Evolutionary conservation across 2,329 filamentous ascomycete species (phyloP).

Genomic region (Xylaria sp.): DNA sequence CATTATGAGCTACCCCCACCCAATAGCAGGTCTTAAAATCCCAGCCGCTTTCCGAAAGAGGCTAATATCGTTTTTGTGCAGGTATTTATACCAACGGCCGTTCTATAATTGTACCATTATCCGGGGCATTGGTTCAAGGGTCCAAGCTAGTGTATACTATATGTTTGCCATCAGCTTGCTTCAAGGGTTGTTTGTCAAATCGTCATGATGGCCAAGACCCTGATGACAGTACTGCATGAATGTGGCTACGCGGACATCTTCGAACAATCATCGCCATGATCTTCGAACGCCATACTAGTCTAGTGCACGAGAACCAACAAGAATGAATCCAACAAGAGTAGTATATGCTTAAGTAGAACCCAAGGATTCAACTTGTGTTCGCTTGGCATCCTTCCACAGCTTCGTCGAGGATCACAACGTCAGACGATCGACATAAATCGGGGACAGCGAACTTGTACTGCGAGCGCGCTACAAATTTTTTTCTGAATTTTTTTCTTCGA

Average conservation of each 20-base stretch:
- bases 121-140: constrained; percentile 29
- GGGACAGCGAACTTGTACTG: neutral
- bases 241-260: neutral
- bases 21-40: constrained; percentile 23
- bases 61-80: constrained; percentile 28
- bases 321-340: neutral
- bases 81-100: constrained; percentile 17
- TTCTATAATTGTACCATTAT: constrained; percentile 35
- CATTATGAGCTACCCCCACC: neutral
- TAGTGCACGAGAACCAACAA: neutral
- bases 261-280: neutral
- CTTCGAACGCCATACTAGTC: neutral
- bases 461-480: neutral
- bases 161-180: constrained; percentile 17
- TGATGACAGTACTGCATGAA: neutral
- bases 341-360: neutral
- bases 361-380: constrained; percentile 10
- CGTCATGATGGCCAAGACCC: neutral
- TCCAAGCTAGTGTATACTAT: no score
- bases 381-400: constrained; percentile 7
- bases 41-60: constrained; percentile 31
- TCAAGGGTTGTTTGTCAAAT: constrained; percentile 15
- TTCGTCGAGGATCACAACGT: neutral
- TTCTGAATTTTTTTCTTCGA: neutral
- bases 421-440: constrained; percentile 12